Evolutionary conservation across 768 basidiomycete genomes (phyloP), one percentile per base, ranked within the genome.

Genomic region (Macrolepiota fuliginosa): DNA sequence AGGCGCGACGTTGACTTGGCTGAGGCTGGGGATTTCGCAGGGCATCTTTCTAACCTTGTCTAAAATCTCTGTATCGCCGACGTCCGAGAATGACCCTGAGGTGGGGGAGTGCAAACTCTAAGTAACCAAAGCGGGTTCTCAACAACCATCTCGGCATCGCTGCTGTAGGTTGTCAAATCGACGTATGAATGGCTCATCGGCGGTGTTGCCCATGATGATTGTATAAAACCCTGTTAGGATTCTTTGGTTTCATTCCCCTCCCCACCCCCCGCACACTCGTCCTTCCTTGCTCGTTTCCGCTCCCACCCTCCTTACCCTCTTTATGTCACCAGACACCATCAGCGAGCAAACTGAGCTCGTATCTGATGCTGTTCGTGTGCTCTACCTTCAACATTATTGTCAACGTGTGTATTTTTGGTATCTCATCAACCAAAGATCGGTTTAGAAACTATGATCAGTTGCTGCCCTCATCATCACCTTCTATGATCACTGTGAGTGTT

Each of bases 11-110:
- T 3, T 32, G 29, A 3, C 29, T 7, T 32, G 29, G 29, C 29
- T 32, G 29, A n/a, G n/a, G n/a, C n/a, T n/a, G 29, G 29, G 7
- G 29, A 32, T 32, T 7, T 32, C 3, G 29, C 29, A 3, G 29
- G 7, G 29, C 7, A 32, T 32, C 29, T 32, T 32, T 32, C 29
- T 3, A 32, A 32, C 29, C 29, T 32, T 32, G 29, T 7, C 7
- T 32, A 32, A 32, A 32, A 77, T 45, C 29, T 84, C 82, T 6
- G 5, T 54, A 6, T 36, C 22, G 27, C 36, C 32, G 12, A 10
- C 7, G 13, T n/a, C 12, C 19, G 11, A 7, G 17, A 17, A 22
- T 19, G 36, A 36, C 56, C 56, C 56, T 46, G 56, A 36, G n/a
- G 40, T 27, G 37, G 53, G 25, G 19, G 36, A 27, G 24, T 15